phyloP scores from a whole-genome alignment of 2,329 filamentous ascomycete genomes.

The Aspergillus novoparasiticus region DNA sequence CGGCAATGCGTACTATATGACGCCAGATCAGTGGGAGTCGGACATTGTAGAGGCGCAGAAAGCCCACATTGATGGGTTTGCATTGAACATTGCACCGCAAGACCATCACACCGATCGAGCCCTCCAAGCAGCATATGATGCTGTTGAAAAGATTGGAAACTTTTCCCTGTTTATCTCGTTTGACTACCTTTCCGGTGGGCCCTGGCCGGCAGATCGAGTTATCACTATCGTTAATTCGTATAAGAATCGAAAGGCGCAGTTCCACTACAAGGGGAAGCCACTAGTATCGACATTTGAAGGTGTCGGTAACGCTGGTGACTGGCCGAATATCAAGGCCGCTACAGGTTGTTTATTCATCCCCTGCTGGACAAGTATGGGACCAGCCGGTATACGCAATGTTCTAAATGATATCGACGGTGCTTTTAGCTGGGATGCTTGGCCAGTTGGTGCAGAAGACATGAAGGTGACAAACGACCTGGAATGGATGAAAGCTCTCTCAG shows the following conservation, averaged over 20 bases:
- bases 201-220: slow-evolving; percentile 31
- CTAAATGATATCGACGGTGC: slow-evolving; percentile 41
- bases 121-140: slow-evolving; percentile 32
- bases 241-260: slow-evolving; percentile 27
- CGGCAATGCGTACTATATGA: slow-evolving; percentile 30
- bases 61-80: slow-evolving; percentile 37
- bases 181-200: slow-evolving; percentile 34
- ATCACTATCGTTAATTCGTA: slow-evolving; percentile 32
- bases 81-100: slow-evolving; percentile 35
- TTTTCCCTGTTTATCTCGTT: slow-evolving; percentile 40
- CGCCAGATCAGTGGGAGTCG: slow-evolving; percentile 26
- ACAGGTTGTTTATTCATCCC: slow-evolving; percentile 48
- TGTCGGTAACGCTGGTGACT: slow-evolving; percentile 41
- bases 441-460: slow-evolving; percentile 41
- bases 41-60: slow-evolving; percentile 32
- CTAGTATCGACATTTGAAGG: slow-evolving; percentile 50
- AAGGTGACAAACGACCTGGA: slow-evolving; percentile 38
- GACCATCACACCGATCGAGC: slow-evolving; percentile 33
- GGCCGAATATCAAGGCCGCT: slow-evolving; percentile 44
- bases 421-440: slow-evolving; percentile 51
- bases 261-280: slow-evolving; percentile 32
- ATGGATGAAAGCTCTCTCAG: slow-evolving; percentile 42
- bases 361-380: slow-evolving; percentile 41
- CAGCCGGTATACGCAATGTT: slow-evolving; percentile 30
- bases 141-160: slow-evolving; percentile 29